A percentile compares a stretch with the other conserved stretches of the same genome.
phyloP scores from a whole-genome alignment of 2,329 filamentous ascomycete genomes.

The Botrytis hyacinthi region DNA sequence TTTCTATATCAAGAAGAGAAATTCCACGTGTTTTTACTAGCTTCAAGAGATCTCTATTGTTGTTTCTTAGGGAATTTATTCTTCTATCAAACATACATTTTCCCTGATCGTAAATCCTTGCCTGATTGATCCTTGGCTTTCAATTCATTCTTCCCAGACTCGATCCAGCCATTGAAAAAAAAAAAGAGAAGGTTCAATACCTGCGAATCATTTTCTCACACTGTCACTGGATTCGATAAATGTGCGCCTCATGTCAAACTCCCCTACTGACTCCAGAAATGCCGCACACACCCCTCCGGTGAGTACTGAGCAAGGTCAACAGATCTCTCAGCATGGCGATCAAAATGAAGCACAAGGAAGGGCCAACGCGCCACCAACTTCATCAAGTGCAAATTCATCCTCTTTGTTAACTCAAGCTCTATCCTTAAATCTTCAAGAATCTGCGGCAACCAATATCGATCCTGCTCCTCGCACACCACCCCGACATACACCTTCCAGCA shows the following conservation, averaged over 20 bases:
- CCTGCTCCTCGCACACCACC: background rate
- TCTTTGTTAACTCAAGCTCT: slow-evolving; percentile 38
- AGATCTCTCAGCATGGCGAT: slow-evolving; percentile 30
- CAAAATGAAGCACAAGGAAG: slow-evolving; percentile 28
- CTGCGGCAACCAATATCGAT: slow-evolving; percentile 4
- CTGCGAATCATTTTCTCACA: slow-evolving; percentile 38
- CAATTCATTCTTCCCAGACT: slow-evolving; percentile 5
- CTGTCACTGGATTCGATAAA: slow-evolving; percentile 37
- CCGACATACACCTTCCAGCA: slow-evolving; percentile 12
- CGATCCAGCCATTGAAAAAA: slow-evolving; percentile 24
- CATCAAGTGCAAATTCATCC: slow-evolving; percentile 27
- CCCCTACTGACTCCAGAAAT: slow-evolving; percentile 38
- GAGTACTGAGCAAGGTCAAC: slow-evolving; percentile 32
- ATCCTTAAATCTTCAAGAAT: slow-evolving; percentile 23
- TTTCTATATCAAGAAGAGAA: slow-evolving; percentile 6
- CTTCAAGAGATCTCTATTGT: slow-evolving; percentile 9
- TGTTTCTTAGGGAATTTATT: slow-evolving; percentile 15
- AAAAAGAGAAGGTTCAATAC: slow-evolving; percentile 26
- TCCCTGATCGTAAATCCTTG: slow-evolving; percentile 21
- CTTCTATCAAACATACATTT: slow-evolving; percentile 19
- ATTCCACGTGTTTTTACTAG: slow-evolving; percentile 19
- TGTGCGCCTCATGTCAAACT: slow-evolving; percentile 40
- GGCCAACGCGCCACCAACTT: slow-evolving; percentile 24
- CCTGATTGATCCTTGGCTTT: slow-evolving; percentile 21
- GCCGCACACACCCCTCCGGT: slow-evolving; percentile 37